These are phyloP conservation scores for Gelatoporia subvermispora DNA, from an alignment of 768 basidiomycete genomes.

Conservation along the genomic window DNA sequence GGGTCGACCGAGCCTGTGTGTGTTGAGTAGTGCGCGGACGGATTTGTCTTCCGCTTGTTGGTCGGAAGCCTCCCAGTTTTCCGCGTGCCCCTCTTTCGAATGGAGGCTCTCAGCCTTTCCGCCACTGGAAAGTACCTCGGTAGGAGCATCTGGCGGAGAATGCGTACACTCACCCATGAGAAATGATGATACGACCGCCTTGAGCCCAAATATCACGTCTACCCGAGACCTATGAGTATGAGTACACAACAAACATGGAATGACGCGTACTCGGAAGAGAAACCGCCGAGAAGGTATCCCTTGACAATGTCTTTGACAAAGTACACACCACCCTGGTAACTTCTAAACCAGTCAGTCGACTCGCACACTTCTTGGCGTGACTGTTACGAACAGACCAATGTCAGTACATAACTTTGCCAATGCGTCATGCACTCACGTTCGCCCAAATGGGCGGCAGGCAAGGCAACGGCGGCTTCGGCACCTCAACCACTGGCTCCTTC, in stretches of 20 bases:
- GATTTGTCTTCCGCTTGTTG: conserved; percentile 68
- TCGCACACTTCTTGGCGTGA: conserved; percentile 85
- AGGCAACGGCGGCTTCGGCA: conserved; percentile 12
- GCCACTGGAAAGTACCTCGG: conserved; percentile 37
- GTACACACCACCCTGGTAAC: conserved; percentile 81
- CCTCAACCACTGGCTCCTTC: background rate
- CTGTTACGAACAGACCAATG: conserved; percentile 30
- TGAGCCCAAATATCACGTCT: conserved; percentile 70
- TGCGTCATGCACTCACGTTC: conserved; percentile 25
- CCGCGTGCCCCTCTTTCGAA: conserved; percentile 33
- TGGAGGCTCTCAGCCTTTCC: conserved; percentile 62
- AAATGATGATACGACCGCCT: conserved; percentile 68
- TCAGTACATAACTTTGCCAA: background rate
- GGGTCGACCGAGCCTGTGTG: conserved; percentile 48
- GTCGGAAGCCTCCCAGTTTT: conserved; percentile 48
- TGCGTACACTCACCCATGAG: conserved; percentile 61
- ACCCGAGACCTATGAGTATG: conserved; percentile 6
- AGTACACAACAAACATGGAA: conserved; percentile 3
- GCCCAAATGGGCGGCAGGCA: conserved; percentile 40
- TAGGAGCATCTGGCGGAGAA: background rate
- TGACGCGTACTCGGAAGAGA: conserved; percentile 52
- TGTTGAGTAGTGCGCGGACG: conserved; percentile 62
- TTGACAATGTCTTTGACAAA: conserved; percentile 52
- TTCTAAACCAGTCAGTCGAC: conserved; percentile 66
- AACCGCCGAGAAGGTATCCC: conserved; percentile 75